These are phyloP conservation scores for Xenoacremonium recifei DNA, from an alignment of 2,329 filamentous ascomycete genomes.

Conservation along the genomic window DNA sequence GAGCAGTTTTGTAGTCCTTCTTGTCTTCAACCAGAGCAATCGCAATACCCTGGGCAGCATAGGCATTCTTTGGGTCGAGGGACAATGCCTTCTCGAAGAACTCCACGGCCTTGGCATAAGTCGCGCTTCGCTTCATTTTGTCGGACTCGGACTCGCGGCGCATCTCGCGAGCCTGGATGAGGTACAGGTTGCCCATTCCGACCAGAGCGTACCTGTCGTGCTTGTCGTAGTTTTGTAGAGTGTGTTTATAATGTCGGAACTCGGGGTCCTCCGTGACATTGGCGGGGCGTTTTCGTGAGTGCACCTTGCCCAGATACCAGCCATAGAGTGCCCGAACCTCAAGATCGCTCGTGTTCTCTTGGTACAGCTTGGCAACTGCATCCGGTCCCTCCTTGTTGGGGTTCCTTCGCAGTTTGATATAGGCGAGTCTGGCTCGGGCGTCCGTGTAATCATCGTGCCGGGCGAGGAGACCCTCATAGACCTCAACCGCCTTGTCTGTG, in stretches of 20 bases:
- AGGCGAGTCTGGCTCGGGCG: constrained; percentile 82
- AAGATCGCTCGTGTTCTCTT: constrained; percentile 78
- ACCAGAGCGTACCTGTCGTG: constrained; percentile 96
- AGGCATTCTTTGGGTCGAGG: constrained; percentile 92
- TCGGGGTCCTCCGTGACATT: constrained; percentile 89
- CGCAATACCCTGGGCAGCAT: constrained; percentile 91
- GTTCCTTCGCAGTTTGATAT: constrained; percentile 79
- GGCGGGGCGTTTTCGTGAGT: constrained; percentile 74
- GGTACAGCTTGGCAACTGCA: constrained; percentile 80
- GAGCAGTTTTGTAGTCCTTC: constrained; percentile 79
- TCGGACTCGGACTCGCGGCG: constrained; percentile 84
- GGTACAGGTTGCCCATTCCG: constrained; percentile 92
- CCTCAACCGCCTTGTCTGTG: constrained; percentile 78
- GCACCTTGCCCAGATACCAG: constrained; percentile 85
- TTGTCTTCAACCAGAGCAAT: constrained; percentile 94
- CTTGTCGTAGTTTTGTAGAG: constrained; percentile 90
- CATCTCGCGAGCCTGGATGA: constrained; percentile 90
- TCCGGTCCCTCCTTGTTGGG: constrained; percentile 86
- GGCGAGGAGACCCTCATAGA: constrained; percentile 82
- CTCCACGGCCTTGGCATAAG: constrained; percentile 89
- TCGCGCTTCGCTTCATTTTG: constrained; percentile 83
- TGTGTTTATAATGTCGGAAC: constrained; percentile 94
- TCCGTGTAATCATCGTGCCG: constrained; percentile 92
- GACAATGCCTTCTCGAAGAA: constrained; percentile 98
- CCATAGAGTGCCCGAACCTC: constrained; percentile 92